Percentiles rank a stretch among this genome's conserved stretches.
These are phyloP conservation scores for Stentor coeruleus DNA, from an alignment of 73 alveolate species.

Conservation along the genomic window DNA sequence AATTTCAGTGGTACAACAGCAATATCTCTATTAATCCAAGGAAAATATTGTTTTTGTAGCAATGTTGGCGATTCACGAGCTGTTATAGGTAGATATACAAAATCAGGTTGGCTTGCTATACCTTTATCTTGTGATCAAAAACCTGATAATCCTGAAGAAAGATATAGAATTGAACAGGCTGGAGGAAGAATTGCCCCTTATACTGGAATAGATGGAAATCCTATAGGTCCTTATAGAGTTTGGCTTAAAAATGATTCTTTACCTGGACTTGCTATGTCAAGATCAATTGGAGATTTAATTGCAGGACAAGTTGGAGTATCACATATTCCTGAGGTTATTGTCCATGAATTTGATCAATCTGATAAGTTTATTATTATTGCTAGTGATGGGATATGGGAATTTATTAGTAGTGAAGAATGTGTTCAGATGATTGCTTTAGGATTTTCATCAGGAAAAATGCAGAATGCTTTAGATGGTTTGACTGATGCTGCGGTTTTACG, in stretches of 20 bases:
- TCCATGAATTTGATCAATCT: slow-evolving; percentile 37
- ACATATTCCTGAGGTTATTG: slow-evolving; percentile 48
- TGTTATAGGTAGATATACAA: slow-evolving; percentile 28
- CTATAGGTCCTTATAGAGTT: slow-evolving; percentile 73
- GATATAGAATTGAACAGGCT: slow-evolving; percentile 54
- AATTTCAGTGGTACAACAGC: slow-evolving; percentile 67
- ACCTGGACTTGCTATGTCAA: slow-evolving; percentile 96
- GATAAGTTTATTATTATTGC: slow-evolving; percentile 60
- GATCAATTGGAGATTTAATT: slow-evolving; percentile 89
- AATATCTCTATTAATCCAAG: slow-evolving; percentile 41
- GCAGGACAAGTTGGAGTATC: slow-evolving; percentile 87
- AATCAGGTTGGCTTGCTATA: slow-evolving; percentile 52
- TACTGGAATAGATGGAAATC: slow-evolving; percentile 50
- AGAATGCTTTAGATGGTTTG: too few relatives aligned
- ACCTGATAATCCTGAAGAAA: slow-evolving; percentile 75
- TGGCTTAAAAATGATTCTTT: slow-evolving; percentile 60
- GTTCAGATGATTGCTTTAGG: too few relatives aligned
- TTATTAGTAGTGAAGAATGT: slow-evolving; percentile 32
- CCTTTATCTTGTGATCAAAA: slow-evolving; percentile 72
- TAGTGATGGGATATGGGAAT: slow-evolving; percentile 81
- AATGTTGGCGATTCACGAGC: slow-evolving; percentile 79
- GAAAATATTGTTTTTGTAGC: slow-evolving; percentile 55
- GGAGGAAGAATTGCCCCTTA: slow-evolving; percentile 70
- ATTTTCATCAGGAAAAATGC: too few relatives aligned
- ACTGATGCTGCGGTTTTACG: too few relatives aligned